Evolutionary conservation across 1,284 basidiomycete genomes (phyloP), one percentile per base, ranked within the genome.

Genomic region (Naganishia sp.): DNA sequence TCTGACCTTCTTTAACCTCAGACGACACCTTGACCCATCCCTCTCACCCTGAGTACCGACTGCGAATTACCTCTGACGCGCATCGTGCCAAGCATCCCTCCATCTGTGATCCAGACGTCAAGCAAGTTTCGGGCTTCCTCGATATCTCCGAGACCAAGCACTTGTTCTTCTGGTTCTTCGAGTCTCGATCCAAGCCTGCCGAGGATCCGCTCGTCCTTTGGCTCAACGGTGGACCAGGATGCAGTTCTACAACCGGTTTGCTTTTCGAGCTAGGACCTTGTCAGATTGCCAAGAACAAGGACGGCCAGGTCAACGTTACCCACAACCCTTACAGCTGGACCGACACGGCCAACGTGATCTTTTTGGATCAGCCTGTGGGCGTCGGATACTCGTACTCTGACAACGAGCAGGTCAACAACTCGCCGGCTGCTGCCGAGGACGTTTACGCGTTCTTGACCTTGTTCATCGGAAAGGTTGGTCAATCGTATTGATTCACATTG

Each of bases 401-500:
- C 54, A 85, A 86, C 21, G 87, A 86, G 2, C 83, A 82, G 3
- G 89, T 96, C 67, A 80, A 83, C 76, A 84, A 80, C 72, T 83
- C 83, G 33, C 82, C 81, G 43, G 81, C 81, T 21, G 82, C 83
- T 9, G 84, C 84, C 55, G 81, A 83, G 75, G 93, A 96, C 71
- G 90, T 95, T 25, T 92, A 92, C 73, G 90, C 90, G 1, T 95
- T 96, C 85, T 83, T 95, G 57, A 83, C 92, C 74, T 85, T 96
- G 50, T 96, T 96, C 85, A 82, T 94, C 68, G 81, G 83, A 16
- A 70, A 69, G 82, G 87, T 64, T 87, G 84, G 75, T 67, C 10
- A 44, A 2, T 21, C 21, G 21, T 21, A 21, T 21, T 21, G 21
- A 21, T 21, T 21, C 21, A 21, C 21, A 10, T 46, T 18, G 36